Evolutionary conservation across 2,329 filamentous ascomycete genomes (phyloP).

Genomic region (Pseudogymnoascus sp.): DNA sequence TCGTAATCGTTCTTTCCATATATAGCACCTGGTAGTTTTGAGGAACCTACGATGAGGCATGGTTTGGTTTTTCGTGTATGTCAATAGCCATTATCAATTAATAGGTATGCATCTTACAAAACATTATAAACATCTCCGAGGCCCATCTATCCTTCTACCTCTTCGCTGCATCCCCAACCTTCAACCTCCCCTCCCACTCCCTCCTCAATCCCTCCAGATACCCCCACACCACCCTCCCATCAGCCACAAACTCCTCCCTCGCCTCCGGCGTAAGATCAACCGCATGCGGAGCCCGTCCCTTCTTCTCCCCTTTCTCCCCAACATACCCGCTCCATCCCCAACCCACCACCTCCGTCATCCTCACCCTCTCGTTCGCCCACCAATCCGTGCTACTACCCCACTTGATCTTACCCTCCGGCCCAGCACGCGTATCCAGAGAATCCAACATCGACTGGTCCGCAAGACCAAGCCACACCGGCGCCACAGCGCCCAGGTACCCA

Average conservation of each 20-base stretch:
- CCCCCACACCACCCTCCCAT: slow-evolving; percentile 55
- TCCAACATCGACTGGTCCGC: slow-evolving; percentile 56
- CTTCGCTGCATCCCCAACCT: background rate
- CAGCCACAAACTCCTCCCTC: slow-evolving; percentile 52
- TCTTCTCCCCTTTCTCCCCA: slow-evolving; percentile 43
- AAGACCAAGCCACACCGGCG: slow-evolving; percentile 72
- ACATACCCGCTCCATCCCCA: slow-evolving; percentile 67
- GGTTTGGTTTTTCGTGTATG: background rate
- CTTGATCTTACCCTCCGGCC: slow-evolving; percentile 52
- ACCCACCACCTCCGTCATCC: slow-evolving; percentile 74
- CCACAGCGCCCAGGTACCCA: slow-evolving; percentile 68
- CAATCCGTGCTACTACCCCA: slow-evolving; percentile 72
- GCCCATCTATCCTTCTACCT: slow-evolving; percentile 15
- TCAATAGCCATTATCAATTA: background rate
- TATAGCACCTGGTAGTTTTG: no score
- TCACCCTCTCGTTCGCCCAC: slow-evolving; percentile 51
- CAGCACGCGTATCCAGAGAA: slow-evolving; percentile 34
- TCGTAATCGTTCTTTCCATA: no score
- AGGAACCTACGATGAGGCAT: no score
- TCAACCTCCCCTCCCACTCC: slow-evolving; percentile 51
- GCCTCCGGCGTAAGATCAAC: slow-evolving; percentile 53
- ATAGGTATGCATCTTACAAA: background rate
- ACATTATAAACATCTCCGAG: background rate
- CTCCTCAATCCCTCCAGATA: slow-evolving; percentile 64
- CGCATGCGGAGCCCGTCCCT: slow-evolving; percentile 52